Conservation (phyloP, 805 yeast genomes). For the Komagataella mondaviorum region DNA sequence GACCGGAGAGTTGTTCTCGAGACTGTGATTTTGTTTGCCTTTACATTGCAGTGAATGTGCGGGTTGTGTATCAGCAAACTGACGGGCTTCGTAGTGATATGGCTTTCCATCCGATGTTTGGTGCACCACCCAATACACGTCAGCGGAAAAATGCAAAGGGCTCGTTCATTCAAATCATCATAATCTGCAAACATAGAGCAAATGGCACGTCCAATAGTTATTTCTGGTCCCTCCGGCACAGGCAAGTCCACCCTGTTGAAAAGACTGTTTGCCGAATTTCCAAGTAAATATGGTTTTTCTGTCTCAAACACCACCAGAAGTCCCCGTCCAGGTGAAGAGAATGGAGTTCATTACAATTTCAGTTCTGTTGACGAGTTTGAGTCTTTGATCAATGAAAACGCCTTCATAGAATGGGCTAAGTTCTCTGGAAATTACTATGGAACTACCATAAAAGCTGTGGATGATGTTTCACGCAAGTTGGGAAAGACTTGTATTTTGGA, state of each 20-base stretch:
- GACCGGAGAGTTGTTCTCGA: too few relatives aligned
- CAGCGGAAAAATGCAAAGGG: neutral
- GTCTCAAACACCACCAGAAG: slow-evolving; percentile 85
- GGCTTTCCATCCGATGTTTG: neutral
- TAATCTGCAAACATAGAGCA: neutral
- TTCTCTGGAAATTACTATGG: slow-evolving; percentile 98
- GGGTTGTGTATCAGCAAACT: neutral
- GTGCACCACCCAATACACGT: neutral
- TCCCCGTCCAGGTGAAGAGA: slow-evolving; percentile 85
- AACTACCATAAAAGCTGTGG: slow-evolving; percentile 77
- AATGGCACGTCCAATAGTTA: slow-evolving; percentile 68
- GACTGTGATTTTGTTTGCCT: too few relatives aligned
- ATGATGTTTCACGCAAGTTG: slow-evolving; percentile 44
- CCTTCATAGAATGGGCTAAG: slow-evolving; percentile 95
- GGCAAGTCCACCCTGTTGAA: slow-evolving; percentile 93
- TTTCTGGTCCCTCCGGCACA: slow-evolving; percentile 94
- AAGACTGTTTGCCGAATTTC: slow-evolving; percentile 80
- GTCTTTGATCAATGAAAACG: slow-evolving; percentile 53
- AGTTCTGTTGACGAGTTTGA: slow-evolving; percentile 70
- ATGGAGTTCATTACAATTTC: slow-evolving; percentile 87
- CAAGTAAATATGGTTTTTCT: slow-evolving; percentile 84
- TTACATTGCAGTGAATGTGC: neutral
- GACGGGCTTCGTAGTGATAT: neutral
- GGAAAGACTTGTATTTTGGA: slow-evolving; percentile 83
- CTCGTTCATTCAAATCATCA: neutral